Percentiles rank a stretch among this genome's conserved stretches.
Evolutionary conservation across 306 rosid species (phyloP).

Genomic region (Vigna nakashimae): DNA sequence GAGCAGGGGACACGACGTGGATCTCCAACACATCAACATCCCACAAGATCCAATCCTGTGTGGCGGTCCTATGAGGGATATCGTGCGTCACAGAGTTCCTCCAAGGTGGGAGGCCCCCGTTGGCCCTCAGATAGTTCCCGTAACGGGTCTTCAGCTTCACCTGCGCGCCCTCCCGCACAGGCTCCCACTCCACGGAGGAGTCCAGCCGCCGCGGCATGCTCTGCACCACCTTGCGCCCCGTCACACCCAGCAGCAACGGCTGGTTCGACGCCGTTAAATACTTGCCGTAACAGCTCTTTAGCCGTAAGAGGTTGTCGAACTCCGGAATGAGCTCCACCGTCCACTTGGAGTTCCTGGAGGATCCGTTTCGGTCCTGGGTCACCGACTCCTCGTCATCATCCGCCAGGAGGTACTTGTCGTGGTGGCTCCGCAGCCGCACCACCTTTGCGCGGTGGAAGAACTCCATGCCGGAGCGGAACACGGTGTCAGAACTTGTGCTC

Average conservation of each 20-base stretch:
- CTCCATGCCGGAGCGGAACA: constrained; percentile 56
- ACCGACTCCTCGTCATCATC: constrained; percentile 84
- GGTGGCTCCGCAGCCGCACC: constrained; percentile 80
- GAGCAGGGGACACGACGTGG: constrained; percentile 52
- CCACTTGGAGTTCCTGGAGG: constrained; percentile 70
- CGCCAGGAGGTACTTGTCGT: constrained; percentile 77
- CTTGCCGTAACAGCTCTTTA: constrained; percentile 76
- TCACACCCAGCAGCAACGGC: constrained; percentile 77
- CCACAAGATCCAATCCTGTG: constrained; percentile 92
- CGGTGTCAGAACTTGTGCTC: not conserved
- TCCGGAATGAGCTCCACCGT: constrained; percentile 59
- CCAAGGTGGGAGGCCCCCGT: constrained; percentile 91
- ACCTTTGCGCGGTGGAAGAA: constrained; percentile 74
- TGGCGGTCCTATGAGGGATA: constrained; percentile 70
- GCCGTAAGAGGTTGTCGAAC: constrained; percentile 62
- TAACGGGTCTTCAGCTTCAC: constrained; percentile 73
- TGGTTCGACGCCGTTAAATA: constrained; percentile 79
- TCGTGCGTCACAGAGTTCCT: constrained; percentile 89
- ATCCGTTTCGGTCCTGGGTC: constrained; percentile 70
- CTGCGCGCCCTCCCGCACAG: constrained; percentile 61
- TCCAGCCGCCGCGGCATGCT: constrained; percentile 65
- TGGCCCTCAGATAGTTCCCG: constrained; percentile 81
- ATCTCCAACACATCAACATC: constrained; percentile 76
- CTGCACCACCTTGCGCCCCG: constrained; percentile 80
- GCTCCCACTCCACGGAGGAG: constrained; percentile 90